Conservation (phyloP, 352 stramenopile genomes). For the Globisporangium iwayamae region DNA sequence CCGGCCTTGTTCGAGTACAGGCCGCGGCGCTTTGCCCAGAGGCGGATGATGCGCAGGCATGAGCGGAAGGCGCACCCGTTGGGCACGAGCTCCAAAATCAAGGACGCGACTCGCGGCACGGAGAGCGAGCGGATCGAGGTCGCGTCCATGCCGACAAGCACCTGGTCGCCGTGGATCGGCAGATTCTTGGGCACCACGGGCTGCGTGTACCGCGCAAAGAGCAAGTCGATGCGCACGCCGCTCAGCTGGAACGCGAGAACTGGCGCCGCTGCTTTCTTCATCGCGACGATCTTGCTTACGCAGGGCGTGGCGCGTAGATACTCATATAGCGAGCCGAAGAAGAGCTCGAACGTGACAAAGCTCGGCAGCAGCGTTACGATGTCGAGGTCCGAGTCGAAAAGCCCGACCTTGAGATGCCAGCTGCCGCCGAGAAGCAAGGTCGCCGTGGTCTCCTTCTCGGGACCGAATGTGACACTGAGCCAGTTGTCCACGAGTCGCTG, state of each 20-base stretch:
- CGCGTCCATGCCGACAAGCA: constrained; percentile 72
- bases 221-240: constrained; percentile 62
- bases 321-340: constrained; percentile 63
- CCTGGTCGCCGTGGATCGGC: constrained; percentile 67
- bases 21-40: constrained; percentile 71
- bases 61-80: constrained; percentile 68
- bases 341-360: constrained; percentile 53
- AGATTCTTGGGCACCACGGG: constrained; percentile 68
- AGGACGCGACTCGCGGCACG: constrained; percentile 68
- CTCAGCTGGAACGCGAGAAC: constrained; percentile 76
- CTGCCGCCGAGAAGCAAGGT: constrained; percentile 74
- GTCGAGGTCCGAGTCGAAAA: constrained; percentile 74
- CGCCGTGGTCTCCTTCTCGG: constrained; percentile 36
- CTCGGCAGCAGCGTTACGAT: constrained; percentile 70
- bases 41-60: constrained; percentile 66
- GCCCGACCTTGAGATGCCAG: constrained; percentile 79
- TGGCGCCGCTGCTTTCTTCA: constrained; percentile 70
- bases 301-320: constrained; percentile 34
- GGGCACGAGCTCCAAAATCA: constrained; percentile 80
- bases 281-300: constrained; percentile 62
- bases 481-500: constrained; percentile 69
- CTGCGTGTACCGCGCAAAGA: constrained; percentile 74
- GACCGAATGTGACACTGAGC: constrained; percentile 45
- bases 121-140: constrained; percentile 74
- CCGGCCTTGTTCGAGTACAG: constrained; percentile 85